Conservation (phyloP, 305 asterid genomes). For the Fraxinus latifolia region DNA sequence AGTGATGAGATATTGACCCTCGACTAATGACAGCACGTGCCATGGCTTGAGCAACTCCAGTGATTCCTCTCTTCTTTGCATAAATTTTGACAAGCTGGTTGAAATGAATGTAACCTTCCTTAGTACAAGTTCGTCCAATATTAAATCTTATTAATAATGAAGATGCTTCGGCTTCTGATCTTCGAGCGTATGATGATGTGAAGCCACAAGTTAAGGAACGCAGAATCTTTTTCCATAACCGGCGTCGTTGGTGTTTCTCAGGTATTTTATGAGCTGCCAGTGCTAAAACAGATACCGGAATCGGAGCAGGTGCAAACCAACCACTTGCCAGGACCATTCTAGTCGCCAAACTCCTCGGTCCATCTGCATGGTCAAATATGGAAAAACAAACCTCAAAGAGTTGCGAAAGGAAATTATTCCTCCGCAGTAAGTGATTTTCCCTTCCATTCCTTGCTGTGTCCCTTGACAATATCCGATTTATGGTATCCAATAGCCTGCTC, state of each 20-base stretch:
- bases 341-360: constrained; percentile 82
- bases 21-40: constrained; percentile 57
- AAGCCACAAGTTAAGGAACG: constrained; percentile 67
- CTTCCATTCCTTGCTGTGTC: constrained; percentile 53
- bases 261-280: constrained; percentile 79
- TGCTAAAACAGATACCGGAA: constrained; percentile 59
- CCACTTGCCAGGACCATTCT: constrained; percentile 87
- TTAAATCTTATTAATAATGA: constrained; percentile 67
- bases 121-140: constrained; percentile 56
- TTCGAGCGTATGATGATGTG: constrained; percentile 58
- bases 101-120: constrained; percentile 67
- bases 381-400: constrained; percentile 94
- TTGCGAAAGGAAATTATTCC: constrained; percentile 71
- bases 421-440: constrained; percentile 57
- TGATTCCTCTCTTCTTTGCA: constrained; percentile 63
- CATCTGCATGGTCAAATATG: constrained; percentile 84
- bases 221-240: constrained; percentile 56
- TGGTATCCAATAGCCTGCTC: constrained; percentile 73
- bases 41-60: constrained; percentile 72
- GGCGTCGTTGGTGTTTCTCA: constrained; percentile 56
- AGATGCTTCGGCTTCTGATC: constrained; percentile 81
- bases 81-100: constrained; percentile 63
- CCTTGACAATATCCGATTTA: constrained; percentile 69
- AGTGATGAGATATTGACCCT: constrained; percentile 40
- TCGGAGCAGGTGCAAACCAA: constrained; percentile 84